Percentiles rank a stretch among this genome's conserved stretches.
Conservation (phyloP, 345 rosid genomes). For the Populus ilicifolia region DNA sequence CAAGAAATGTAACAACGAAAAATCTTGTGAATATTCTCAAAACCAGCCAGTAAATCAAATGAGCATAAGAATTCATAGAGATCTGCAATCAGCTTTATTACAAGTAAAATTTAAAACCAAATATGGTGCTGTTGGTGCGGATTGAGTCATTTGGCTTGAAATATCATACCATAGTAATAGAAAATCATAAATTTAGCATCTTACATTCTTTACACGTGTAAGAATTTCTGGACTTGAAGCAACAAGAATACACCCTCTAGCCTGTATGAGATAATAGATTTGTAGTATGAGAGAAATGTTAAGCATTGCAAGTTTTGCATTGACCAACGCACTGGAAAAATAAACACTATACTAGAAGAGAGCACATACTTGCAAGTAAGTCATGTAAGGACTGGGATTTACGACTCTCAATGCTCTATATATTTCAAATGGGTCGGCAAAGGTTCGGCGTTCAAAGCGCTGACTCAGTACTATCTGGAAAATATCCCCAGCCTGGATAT, state of each 20-base stretch:
- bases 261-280: conserved; percentile 33
- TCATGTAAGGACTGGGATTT: conserved; percentile 94
- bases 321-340: neutral
- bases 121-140: too few relatives aligned
- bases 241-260: conserved; percentile 81
- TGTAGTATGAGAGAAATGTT: neutral
- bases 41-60: neutral
- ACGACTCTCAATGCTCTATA: conserved; percentile 84
- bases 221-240: conserved; percentile 97
- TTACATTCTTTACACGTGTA: conserved; percentile 75
- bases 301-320: neutral
- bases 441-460: conserved; percentile 80
- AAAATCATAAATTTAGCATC: neutral
- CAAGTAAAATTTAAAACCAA: neutral
- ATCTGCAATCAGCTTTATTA: neutral
- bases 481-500: conserved; percentile 83
- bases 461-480: conserved; percentile 86
- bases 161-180: neutral
- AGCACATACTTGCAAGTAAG: conserved; percentile 65
- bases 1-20: neutral
- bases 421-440: conserved; percentile 85
- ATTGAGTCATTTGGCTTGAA: neutral
- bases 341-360: neutral
- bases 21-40: neutral
- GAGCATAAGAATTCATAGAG: neutral